Evolutionary conservation across 257 asterid genomes (phyloP), one percentile per base, ranked within the genome.

Genomic region (Nicotiana obtusifolia): DNA sequence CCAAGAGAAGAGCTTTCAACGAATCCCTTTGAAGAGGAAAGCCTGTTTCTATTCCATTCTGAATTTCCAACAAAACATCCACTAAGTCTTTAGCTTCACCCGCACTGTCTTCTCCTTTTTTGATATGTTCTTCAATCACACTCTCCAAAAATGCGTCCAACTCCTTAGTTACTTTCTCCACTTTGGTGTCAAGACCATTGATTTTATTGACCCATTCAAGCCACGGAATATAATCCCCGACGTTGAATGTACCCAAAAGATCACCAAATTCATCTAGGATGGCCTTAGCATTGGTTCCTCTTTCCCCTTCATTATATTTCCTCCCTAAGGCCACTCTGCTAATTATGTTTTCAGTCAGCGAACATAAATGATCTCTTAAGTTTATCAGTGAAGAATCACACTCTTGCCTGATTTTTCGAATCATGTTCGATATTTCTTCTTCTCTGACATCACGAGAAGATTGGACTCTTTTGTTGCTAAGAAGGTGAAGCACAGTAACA

Each of bases 61-160:
- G 87, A 83, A 84, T 66, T 15, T 87, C 82, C 20, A 88, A 87
- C 89, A 91, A 83, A 33, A 88, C 66, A 19, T 86, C 92, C 1
- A 90, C 87, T 14, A 91, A 85, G 54, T 90, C 86, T 52, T 69
- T 10, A 28, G 47, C 82, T 8, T 5, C 82, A 15, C 17, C 52
- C 4, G 37, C 76, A 15, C 0, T 3, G 4, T 20, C 17, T 9
- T 14, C 19, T 5, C 13, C 79, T 2, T 5, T 83, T 4, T 79
- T 59, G 33, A 66, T 57, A 13, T 80, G 88, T 16, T 88, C 90
- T 62, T 81, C 44, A 37, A 37, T 37, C 10, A 37, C 10, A 37
- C 7, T 37, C 10, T 37, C 44, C 3, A 37, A 7, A 37, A 37
- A 37, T 37, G 44, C 7, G 7, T 37, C 44, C 44, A 37, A 37